These are phyloP conservation scores for Gnomoniopsis smithogilvyi DNA, from an alignment of 2,329 filamentous ascomycete genomes.

Conservation along the genomic window DNA sequence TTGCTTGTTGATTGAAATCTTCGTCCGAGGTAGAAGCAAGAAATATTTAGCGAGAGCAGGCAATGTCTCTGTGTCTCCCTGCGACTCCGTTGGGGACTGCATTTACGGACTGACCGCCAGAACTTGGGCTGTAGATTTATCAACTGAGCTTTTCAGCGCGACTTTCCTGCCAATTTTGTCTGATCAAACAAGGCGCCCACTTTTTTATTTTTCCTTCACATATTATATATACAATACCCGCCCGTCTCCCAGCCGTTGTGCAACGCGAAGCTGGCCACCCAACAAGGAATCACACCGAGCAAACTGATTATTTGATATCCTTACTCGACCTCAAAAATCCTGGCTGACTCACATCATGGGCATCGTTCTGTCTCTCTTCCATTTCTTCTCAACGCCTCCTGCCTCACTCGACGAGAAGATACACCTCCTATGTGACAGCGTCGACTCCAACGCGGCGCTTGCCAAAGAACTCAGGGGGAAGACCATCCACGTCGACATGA, in stretches of 20 bases:
- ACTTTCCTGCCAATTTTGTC: too few relatives aligned
- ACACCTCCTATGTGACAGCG: background rate
- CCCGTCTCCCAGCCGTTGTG: too few relatives aligned
- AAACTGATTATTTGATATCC: background rate
- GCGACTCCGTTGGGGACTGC: background rate
- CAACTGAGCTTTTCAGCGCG: too few relatives aligned
- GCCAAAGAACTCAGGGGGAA: slow-evolving; percentile 13
- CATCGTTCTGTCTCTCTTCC: background rate
- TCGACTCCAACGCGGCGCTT: slow-evolving; percentile 9
- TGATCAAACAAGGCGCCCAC: too few relatives aligned
- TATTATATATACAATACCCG: too few relatives aligned
- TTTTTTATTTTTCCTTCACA: too few relatives aligned
- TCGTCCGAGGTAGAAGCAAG: background rate
- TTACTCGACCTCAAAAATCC: background rate
- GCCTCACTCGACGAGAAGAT: background rate
- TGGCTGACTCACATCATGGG: background rate
- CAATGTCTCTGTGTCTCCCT: background rate
- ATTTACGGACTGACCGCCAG: background rate
- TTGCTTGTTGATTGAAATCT: background rate
- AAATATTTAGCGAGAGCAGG: background rate
- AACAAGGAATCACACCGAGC: too few relatives aligned
- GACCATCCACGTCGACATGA: slow-evolving; percentile 15
- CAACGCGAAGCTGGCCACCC: too few relatives aligned
- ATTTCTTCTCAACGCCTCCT: background rate
- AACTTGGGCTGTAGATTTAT: too few relatives aligned